Evolutionary conservation across 139 green algal species (phyloP).

Genomic region (Yamagishiella unicocca): DNA sequence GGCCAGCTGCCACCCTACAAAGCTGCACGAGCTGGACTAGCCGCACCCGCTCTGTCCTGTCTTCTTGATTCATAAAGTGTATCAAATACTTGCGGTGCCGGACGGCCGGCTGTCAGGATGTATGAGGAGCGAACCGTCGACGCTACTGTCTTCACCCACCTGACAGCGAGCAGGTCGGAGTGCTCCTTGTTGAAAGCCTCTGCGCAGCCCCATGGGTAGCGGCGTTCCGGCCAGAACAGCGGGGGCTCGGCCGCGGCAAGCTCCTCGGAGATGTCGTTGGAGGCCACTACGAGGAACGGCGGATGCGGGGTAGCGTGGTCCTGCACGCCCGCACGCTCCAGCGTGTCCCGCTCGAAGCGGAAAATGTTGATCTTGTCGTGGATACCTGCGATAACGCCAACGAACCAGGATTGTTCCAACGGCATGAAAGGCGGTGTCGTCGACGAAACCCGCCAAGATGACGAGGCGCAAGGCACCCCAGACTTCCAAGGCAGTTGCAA

Average conservation of each 20-base stretch:
- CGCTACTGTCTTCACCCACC: constrained; percentile 49
- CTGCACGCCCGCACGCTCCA: constrained; percentile 71
- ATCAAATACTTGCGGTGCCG: too few relatives aligned
- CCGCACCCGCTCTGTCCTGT: too few relatives aligned
- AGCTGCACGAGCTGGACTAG: too few relatives aligned
- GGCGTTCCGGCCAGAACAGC: constrained; percentile 80
- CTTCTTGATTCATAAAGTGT: too few relatives aligned
- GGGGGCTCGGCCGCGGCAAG: constrained; percentile 58
- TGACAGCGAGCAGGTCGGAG: constrained; percentile 81
- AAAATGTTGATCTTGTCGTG: constrained; percentile 82
- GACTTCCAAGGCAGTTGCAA: too few relatives aligned
- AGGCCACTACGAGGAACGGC: constrained; percentile 78
- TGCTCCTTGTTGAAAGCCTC: constrained; percentile 87
- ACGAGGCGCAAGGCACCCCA: too few relatives aligned
- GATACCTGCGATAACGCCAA: too few relatives aligned
- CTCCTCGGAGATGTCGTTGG: constrained; percentile 76
- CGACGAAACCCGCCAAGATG: too few relatives aligned
- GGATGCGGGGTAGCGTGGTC: constrained; percentile 57
- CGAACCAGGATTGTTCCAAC: too few relatives aligned
- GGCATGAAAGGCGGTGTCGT: too few relatives aligned
- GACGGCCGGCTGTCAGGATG: too few relatives aligned
- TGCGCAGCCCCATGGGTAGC: constrained; percentile 78
- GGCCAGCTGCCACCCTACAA: too few relatives aligned
- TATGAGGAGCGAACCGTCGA: not conserved
- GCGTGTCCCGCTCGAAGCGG: constrained; percentile 79